Conservation (phyloP, 176 grass and related monocot genomes). For the Eragrostis curvula region DNA sequence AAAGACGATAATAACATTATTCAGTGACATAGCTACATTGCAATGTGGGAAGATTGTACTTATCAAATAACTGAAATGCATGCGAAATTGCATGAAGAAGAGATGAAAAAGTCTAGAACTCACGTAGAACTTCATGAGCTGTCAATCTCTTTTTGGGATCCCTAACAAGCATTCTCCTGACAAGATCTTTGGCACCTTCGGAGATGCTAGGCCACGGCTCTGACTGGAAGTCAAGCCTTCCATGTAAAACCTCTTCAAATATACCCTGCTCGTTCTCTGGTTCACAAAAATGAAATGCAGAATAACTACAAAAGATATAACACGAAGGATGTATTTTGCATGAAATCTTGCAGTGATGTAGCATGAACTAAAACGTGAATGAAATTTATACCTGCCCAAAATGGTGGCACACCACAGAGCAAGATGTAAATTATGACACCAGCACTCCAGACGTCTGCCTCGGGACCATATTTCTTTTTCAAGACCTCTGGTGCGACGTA, state of each 20-base stretch:
- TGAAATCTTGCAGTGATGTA: not conserved
- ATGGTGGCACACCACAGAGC: slow-evolving; percentile 85
- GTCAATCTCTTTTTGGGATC: slow-evolving; percentile 82
- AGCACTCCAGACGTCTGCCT: slow-evolving; percentile 93
- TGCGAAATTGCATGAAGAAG: not conserved
- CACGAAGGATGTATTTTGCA: not conserved
- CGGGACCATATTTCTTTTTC: slow-evolving; percentile 84
- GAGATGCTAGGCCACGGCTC: slow-evolving; percentile 96
- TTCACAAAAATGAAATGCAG: not conserved
- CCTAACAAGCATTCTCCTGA: slow-evolving; percentile 89
- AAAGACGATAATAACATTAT: slow-evolving; percentile 5
- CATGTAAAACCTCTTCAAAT: slow-evolving; percentile 94
- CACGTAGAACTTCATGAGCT: slow-evolving; percentile 91
- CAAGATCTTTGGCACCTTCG: slow-evolving; percentile 88
- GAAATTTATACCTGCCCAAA: slow-evolving; percentile 76
- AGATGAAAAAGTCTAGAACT: slow-evolving; percentile 5
- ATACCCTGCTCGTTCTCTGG: slow-evolving; percentile 94
- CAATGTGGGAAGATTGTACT: not conserved
- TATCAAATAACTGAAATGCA: not conserved
- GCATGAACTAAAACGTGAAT: not conserved
- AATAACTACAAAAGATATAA: not conserved
- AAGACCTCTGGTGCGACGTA: slow-evolving; percentile 91
- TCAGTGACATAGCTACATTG: not conserved
- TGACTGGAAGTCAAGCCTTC: slow-evolving; percentile 76
- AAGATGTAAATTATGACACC: slow-evolving; percentile 95